phyloP scores from a whole-genome alignment of 169 alveolate species.

The Eimeria sp. region DNA sequence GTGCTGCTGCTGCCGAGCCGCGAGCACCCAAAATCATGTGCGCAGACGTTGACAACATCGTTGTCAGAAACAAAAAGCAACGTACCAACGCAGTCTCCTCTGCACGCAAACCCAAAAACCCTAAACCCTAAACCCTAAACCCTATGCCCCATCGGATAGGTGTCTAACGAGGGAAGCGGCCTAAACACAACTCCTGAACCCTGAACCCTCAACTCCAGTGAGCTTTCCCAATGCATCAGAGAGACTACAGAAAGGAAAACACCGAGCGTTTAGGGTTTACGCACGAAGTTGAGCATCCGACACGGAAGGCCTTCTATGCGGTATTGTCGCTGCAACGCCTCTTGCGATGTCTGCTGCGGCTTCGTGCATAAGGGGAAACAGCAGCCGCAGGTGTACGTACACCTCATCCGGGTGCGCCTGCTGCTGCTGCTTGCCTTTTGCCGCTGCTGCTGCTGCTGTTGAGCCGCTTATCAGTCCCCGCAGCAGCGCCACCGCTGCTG shows the following conservation, averaged over 20 bases:
- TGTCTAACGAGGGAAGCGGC: too few species aligned
- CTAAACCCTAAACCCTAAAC: constrained; percentile 14
- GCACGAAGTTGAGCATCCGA: constrained; percentile 27
- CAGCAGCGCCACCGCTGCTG: constrained; percentile 56
- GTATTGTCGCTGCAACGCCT: constrained; percentile 31
- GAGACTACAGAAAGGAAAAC: too few species aligned
- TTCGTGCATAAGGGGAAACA: constrained; percentile 52
- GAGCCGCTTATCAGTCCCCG: constrained; percentile 56
- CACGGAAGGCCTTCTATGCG: constrained; percentile 6
- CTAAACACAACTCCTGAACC: not conserved
- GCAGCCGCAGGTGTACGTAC: constrained; percentile 52
- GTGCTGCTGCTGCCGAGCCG: constrained; percentile 61
- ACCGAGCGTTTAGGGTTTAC: too few species aligned
- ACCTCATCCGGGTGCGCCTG: constrained; percentile 45
- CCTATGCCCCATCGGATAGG: not conserved
- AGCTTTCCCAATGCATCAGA: too few species aligned
- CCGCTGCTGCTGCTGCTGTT: constrained; percentile 38
- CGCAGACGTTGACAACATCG: not conserved
- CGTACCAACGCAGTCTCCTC: constrained; percentile 63
- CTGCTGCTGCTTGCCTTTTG: not conserved
- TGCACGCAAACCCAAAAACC: constrained; percentile 37
- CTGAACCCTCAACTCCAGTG: not conserved
- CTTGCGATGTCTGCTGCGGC: constrained; percentile 22
- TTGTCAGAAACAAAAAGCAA: constrained; percentile 18
- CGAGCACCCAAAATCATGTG: constrained; percentile 19